Base-by-base conservation (phyloP, 179 eudicot genomes). In the Pouteria campechiana region DNA sequence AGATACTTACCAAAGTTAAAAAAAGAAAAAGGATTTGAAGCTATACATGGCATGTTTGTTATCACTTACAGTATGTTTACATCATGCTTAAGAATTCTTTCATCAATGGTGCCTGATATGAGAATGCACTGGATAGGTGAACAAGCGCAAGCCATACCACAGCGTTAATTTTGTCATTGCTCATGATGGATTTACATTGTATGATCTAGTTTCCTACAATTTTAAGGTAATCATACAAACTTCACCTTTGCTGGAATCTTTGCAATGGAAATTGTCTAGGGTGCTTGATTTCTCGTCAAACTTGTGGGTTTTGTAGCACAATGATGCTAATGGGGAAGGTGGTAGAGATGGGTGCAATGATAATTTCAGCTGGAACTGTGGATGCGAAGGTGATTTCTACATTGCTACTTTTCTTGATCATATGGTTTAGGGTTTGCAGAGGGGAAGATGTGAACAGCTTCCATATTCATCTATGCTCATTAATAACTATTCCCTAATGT, bases 341-440 rank as follows among this genome's bases (percentile, higher is more conserved):
- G 99, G 99, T 41, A 87, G 71, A 42, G 99, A 92, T 75, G 99
- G 99, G 65, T 25, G 88, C 76, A 92, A 87, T 69, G 96, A 92
- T 42, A 92, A 92, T 42, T 71, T 68, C 41, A 87, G 94, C 62
- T 92, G 99, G 99, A 92, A 92, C 60, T 92, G 99, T 71, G 99
- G 96, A 21, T 57, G 46, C 51, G 99, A 92, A 92, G 99, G 99
- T 83, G 31, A 11, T 38, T 23, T 24, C 13, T 4, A 41, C 7
- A 25, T 7, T 18, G 8, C 36, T 38, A 19, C 24, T 25, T 50
- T 7, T 42, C 25, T 10, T 3, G n/a, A 19, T 27, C 3, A 18
- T 41, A 13, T 27, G 15, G 20, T 23, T 21, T 5, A 18, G 20
- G 22, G 7, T 21, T 16, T 12, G 10, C 17, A 15, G 35, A 30